Base-by-base conservation (phyloP, 805 yeast species). In the Kregervanrija pseudodelftensis region DNA sequence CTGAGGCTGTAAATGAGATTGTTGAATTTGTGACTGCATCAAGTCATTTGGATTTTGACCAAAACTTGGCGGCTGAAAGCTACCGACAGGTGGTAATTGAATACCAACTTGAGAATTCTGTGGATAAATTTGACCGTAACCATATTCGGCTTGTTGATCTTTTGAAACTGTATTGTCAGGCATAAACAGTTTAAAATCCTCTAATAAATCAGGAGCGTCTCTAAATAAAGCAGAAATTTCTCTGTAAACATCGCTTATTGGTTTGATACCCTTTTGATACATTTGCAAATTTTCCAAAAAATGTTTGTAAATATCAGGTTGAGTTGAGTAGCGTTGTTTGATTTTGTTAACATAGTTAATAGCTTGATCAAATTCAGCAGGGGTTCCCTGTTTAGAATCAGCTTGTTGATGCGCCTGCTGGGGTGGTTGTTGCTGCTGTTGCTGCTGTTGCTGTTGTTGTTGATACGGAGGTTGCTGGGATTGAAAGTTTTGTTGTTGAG, bases 351-450 rank as follows among this genome's bases (percentile, higher is more conserved):
- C 99, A 58, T 93, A 93, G 54, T 83, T 84, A 51, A 93, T 93
- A 14, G 99, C 99, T 63, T 93, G 97, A 62, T 91, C 90, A 70
- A 93, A 91, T 67, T 93, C 98, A 13, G 89, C 91, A 40, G 95
- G 96, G 2, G 78, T 74, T 8, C 80, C 58, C 58, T 67, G 63
- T 46, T 63, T 60, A 32, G 52, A 36, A n/a, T 54, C 59, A 30
- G 43, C 55, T 40, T 43, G 48, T 35, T 40, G 56, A 28, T 47
- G 52, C 15, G 44, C 49, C 31, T 43, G 56, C 15, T 40, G 54
- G 28, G 48, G 58, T n/a, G 42, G 51, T 13, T 47, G 55, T 32
- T 49, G 50, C 9, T 43, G n/a, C n/a, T n/a, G n/a, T n/a, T n/a
- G n/a, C n/a, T n/a, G n/a, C n/a, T n/a, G 43, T 8, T 36, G 43